Evolutionary conservation across 768 basidiomycete species (phyloP).

Genomic region (Cystofilobasidium capitatum): DNA sequence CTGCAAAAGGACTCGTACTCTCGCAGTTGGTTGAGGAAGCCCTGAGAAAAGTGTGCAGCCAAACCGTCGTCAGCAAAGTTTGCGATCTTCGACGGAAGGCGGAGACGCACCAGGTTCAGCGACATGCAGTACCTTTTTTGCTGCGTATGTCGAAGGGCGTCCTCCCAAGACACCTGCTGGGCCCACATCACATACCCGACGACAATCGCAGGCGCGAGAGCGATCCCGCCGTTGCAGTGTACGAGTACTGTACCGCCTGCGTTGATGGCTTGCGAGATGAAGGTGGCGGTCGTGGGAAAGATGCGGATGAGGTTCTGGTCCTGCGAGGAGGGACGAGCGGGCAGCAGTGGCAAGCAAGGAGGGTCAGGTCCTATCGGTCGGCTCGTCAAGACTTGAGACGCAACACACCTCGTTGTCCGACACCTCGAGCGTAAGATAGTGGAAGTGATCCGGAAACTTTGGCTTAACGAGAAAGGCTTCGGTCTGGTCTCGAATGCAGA

Average conservation of each 20-base stretch:
- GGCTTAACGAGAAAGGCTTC: slow-evolving; percentile 83
- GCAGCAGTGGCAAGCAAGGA: not conserved
- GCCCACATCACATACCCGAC: slow-evolving; percentile 91
- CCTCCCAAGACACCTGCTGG: slow-evolving; percentile 71
- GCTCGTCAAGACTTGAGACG: not conserved
- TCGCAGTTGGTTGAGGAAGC: slow-evolving; percentile 84
- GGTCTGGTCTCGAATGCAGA: slow-evolving; percentile 79
- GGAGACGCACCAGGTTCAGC: slow-evolving; percentile 55
- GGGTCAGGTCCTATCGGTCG: not conserved
- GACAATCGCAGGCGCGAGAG: slow-evolving; percentile 75
- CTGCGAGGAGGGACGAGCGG: slow-evolving; percentile 1
- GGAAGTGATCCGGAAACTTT: slow-evolving; percentile 68
- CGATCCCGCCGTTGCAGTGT: slow-evolving; percentile 89
- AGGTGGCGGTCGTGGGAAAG: slow-evolving; percentile 51
- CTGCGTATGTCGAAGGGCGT: slow-evolving; percentile 77
- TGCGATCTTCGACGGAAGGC: not conserved
- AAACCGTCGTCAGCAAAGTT: no score
- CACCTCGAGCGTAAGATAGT: slow-evolving; percentile 72
- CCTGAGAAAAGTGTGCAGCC: slow-evolving; percentile 3
- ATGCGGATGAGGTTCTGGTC: slow-evolving; percentile 88
- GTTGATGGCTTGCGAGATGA: slow-evolving; percentile 58
- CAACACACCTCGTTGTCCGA: slow-evolving; percentile 59
- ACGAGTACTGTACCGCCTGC: slow-evolving; percentile 68
- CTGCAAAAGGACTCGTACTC: slow-evolving; percentile 90
- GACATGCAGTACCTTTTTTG: slow-evolving; percentile 88